Conservation (phyloP, 1,284 basidiomycete species). For the Thelephora terrestris region DNA sequence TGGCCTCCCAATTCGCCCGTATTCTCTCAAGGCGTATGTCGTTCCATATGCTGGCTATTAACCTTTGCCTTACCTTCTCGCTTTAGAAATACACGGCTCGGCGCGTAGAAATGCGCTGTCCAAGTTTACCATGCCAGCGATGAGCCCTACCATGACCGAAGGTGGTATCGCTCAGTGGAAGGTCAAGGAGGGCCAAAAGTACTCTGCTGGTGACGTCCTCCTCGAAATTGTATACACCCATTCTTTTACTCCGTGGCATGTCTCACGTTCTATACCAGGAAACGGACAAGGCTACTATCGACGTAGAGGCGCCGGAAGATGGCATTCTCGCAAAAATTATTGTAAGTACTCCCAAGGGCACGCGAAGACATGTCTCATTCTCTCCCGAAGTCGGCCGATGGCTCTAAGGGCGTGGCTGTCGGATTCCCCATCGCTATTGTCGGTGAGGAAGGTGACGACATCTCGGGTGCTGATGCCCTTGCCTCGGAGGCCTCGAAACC, state of each 20-base stretch:
- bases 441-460: constrained; percentile 90
- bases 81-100: constrained; percentile 73
- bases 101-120: constrained; percentile 69
- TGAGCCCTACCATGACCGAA: constrained; percentile 99
- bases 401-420: constrained; percentile 80
- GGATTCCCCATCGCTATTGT: constrained; percentile 85
- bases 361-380: neutral
- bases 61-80: constrained; percentile 4
- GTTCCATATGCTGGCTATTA: neutral
- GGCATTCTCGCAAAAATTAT: constrained; percentile 92
- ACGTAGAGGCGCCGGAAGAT: constrained; percentile 97
- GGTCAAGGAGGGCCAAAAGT: constrained; percentile 90
- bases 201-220: constrained; percentile 84
- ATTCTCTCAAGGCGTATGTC: constrained; percentile 57
- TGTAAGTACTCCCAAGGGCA: constrained; percentile 27
- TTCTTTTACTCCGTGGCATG: constrained; percentile 7
- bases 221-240: constrained; percentile 75
- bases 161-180: constrained; percentile 98
- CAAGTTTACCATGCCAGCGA: constrained; percentile 96
- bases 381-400: constrained; percentile 58
- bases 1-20: constrained; percentile 56
- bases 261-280: constrained; percentile 44
- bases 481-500: constrained; percentile 49
- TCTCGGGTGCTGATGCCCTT: constrained; percentile 72
- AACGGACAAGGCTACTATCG: constrained; percentile 99